A percentile compares a stretch with the other conserved stretches of the same genome.
phyloP scores from a whole-genome alignment of 2,329 filamentous ascomycete species.

The Cladorrhinum sp. region DNA sequence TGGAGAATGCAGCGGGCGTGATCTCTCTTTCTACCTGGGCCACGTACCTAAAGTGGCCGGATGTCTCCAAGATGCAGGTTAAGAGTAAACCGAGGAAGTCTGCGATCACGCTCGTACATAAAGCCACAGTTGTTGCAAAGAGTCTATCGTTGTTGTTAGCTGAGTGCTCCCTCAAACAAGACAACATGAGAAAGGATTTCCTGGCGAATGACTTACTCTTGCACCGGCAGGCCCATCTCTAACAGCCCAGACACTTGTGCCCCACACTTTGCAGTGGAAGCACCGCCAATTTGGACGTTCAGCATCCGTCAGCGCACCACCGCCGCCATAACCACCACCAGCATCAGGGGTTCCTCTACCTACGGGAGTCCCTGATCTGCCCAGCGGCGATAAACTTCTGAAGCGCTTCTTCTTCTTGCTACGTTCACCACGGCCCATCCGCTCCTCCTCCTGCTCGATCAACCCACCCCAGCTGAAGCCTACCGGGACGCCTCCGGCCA shows the following conservation, averaged over 20 bases:
- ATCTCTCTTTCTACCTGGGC: conserved; percentile 3
- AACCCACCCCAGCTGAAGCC: conserved; percentile 49
- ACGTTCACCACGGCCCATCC: conserved; percentile 86
- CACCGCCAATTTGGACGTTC: conserved; percentile 87
- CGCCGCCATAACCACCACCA: conserved; percentile 59
- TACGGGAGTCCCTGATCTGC: conserved; percentile 63
- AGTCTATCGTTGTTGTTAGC: conserved; percentile 50
- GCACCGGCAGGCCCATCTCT: conserved; percentile 83
- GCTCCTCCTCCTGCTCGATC: conserved; percentile 65
- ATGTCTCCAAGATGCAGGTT: conserved; percentile 56
- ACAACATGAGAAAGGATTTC: conserved; percentile 3
- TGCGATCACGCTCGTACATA: conserved; percentile 81
- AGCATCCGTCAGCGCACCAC: conserved; percentile 65
- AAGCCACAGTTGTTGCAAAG: conserved; percentile 93
- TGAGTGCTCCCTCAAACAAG: background rate
- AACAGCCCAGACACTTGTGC: conserved; percentile 89
- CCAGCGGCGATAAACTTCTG: conserved; percentile 78
- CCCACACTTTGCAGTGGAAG: conserved; percentile 82
- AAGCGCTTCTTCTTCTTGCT: conserved; percentile 95
- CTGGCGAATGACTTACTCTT: conserved; percentile 59
- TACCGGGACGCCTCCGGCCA: conserved; percentile 71
- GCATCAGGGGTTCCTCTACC: conserved; percentile 79
- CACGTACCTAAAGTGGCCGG: conserved; percentile 27
- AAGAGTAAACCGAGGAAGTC: conserved; percentile 73
- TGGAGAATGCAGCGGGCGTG: background rate